Evolutionary conservation across 2,329 filamentous ascomycete species (phyloP), one percentile per base, ranked within the genome.

Genomic region (Botrytis paeoniae): DNA sequence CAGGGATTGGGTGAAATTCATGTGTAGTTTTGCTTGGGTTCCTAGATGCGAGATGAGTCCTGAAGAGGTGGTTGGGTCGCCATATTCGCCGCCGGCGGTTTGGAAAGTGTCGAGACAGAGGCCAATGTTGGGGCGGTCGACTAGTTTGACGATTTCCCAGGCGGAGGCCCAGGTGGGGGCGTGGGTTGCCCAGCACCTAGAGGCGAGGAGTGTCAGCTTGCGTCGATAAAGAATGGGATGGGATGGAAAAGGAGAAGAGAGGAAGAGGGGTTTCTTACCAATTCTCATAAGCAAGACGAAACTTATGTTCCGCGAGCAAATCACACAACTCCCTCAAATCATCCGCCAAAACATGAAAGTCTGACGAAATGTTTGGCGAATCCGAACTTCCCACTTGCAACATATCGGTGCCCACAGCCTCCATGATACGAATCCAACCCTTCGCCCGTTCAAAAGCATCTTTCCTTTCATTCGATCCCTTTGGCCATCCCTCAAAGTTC

Each of bases 81-180:
- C 92, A 86, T 88, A 94, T 79, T 95, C 92, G 1, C 89, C 88
- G 0, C 91, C 92, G 0, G 88, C 90, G 3, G 88, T 91, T 79
- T 95, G 92, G 82, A 95, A 95, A 0, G 92, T 94, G 77, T 95
- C 92, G 1, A 95, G 86, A 76, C 92, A 95, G 0, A 95, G 83
- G 0, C 92, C 92, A 18, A 94, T 84, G 74, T 95, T 94, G 0
- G 85, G 84, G 4, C 89, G 82, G 76, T 92, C 83, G 3, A 90
- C 90, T 62, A 84, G 84, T 75, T 86, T 79, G 6, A 93, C 90
- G 20, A 94, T 90, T 3, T 87, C 83, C 91, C 91, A 94, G 0
- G 90, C 89, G 66, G 90, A 85, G 75, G 86, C 87, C 92, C 92
- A 95, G 1, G 83, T 85, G 0, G 90, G 87, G 0, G 91, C 90